phyloP scores from a whole-genome alignment of 345 rosid genomes.

The Nephelium lappaceum region DNA sequence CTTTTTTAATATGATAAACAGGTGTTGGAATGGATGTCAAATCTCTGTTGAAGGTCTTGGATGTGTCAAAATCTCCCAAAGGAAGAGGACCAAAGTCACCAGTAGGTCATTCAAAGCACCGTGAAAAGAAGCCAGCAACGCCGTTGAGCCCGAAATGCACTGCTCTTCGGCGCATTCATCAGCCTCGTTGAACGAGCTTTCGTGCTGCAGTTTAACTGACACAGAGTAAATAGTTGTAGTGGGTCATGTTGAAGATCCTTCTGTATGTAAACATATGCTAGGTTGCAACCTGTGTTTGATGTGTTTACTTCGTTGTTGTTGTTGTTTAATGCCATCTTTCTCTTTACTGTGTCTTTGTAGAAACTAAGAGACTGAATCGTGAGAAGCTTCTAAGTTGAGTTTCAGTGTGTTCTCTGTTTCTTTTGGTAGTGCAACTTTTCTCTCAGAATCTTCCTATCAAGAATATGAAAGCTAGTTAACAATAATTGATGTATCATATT shows the following conservation, averaged over 20 bases:
- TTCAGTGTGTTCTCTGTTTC: no score
- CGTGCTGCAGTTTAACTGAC: neutral
- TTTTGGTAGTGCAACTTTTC: no score
- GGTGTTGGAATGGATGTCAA: slow-evolving; percentile 17
- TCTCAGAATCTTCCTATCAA: no score
- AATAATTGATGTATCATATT: no score
- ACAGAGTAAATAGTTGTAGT: neutral
- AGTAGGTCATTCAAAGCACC: slow-evolving; percentile 6
- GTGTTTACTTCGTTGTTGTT: neutral
- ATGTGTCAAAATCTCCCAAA: slow-evolving; percentile 7
- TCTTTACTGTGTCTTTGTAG: neutral
- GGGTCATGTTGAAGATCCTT: neutral
- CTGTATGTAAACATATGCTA: neutral
- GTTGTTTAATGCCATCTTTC: neutral
- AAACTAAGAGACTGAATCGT: neutral
- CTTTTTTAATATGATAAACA: slow-evolving; percentile 9
- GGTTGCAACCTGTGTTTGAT: neutral
- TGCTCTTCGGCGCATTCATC: slow-evolving; percentile 25
- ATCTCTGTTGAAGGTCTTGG: slow-evolving; percentile 20
- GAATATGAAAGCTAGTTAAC: no score
- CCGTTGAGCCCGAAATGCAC: neutral
- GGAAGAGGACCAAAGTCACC: slow-evolving; percentile 19
- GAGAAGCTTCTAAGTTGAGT: no score
- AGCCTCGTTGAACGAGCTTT: slow-evolving; percentile 34
- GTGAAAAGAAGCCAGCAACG: slow-evolving; percentile 24